phyloP scores from a whole-genome alignment of 257 asterid genomes.

The Catharanthus roseus region DNA sequence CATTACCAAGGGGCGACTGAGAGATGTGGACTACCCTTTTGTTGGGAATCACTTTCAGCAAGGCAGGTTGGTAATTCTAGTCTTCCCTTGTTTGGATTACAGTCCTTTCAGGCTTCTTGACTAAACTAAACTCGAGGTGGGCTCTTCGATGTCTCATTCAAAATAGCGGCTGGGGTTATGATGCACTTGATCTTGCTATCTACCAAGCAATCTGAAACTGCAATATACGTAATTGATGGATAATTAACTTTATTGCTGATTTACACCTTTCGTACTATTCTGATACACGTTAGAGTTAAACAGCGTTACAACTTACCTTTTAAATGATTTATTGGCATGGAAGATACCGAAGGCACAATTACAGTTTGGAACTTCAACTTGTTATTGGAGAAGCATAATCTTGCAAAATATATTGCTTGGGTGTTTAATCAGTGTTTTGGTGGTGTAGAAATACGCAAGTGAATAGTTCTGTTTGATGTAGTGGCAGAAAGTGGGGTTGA shows the following conservation, averaged over 20 bases:
- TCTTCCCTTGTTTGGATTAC: background rate
- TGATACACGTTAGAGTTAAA: background rate
- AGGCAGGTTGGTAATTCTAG: constrained; percentile 51
- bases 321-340: background rate
- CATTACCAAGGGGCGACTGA: constrained; percentile 80
- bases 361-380: background rate
- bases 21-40: constrained; percentile 94
- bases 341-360: background rate
- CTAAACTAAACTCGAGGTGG: background rate
- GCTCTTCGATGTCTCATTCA: background rate
- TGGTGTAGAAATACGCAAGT: too few species aligned
- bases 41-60: constrained; percentile 94
- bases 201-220: background rate
- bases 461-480: too few species aligned
- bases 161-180: background rate
- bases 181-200: background rate
- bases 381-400: background rate
- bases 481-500: too few species aligned
- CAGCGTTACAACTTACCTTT: background rate
- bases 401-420: too few species aligned
- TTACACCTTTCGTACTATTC: background rate
- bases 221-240: background rate
- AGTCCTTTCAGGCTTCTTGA: background rate
- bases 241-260: background rate
- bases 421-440: too few species aligned